Evolutionary conservation across 371 early-diverging fungal species (phyloP), one percentile per base, ranked within the genome.

Genomic region (Mortierella polycephala): DNA sequence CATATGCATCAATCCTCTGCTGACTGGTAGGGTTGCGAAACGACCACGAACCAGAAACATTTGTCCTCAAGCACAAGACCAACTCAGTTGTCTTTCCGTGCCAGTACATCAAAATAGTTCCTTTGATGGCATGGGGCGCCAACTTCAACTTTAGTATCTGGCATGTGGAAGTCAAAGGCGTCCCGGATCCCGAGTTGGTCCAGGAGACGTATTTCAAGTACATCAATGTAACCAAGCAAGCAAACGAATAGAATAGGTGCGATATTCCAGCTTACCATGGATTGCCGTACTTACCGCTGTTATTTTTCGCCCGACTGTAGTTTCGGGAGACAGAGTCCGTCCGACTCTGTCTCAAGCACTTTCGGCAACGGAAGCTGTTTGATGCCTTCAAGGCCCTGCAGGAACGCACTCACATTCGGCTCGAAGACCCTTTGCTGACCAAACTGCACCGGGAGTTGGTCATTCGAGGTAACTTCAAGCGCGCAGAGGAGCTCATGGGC

Each of bases 131-230:
- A 5, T 95, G 92, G 88, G 98, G 96, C 12, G 87, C 94, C 61
- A 96, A 95, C 76, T 98, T 98, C 83, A 96, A 96, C 82, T 97
- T 94, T 82, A 92, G 93, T 61, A 92, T 99, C 20, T 99, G 99
- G 99, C 94, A 91, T 82, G 88, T 98, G 14, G 94, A 95, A 82
- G 77, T 98, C 7, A 87, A 87, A 53, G 99, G 99, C 0, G 85
- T 91, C 18, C 71, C 84, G 41, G 88, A 96, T 57, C 77, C 85
- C 11, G 85, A 84, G 14, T 69, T 93, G 16, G 89, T 96, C 39
- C 86, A 90, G 45, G 83, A 83, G 23, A 87, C 85, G 0, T 85
- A 88, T 61, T 62, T 82, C 66, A 87, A 92, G 41, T 94, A 89
- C 72, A 83, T 89, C 54, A 85, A 87, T 59, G 94, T 94, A 86